Base-by-base conservation (phyloP, 2,329 filamentous ascomycete genomes). In the Aspergillus caelatus region DNA sequence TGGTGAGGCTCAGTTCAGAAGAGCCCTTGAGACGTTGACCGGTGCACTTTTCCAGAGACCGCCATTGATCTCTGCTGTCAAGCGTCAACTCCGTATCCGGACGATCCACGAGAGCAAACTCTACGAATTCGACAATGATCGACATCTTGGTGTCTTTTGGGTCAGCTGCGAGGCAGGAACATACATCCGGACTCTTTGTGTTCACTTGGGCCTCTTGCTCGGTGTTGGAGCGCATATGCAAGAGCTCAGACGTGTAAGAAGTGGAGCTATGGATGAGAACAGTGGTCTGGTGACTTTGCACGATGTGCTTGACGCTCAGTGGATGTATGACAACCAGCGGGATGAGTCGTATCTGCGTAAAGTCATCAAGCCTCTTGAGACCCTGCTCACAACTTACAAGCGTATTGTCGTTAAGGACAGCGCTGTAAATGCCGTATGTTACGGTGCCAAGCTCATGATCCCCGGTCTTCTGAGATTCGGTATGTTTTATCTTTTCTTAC, bases 381-480 rank as follows among this genome's bases (percentile, higher is more conserved):
- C 90, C 62, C 89, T 99, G 57, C 87, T 99, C 71, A 93, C 90
- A 46, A 89, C 89, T 60, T 98, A 98, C 86, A 98, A 98, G 88
- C 89, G 95, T 76, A 89, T 99, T 69, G 94, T 99, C 28, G 94
- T 99, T 76, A 99, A 99, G 88, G 95, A 96, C 79, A 94, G 90
- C 73, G 92, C 92, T 32, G 94, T 99, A 73, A 98, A 97, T 78
- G 95, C 95, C 64, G 93, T 99, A 62, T 97, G 94, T 86, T 98
- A 98, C 80, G 95, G 95, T 82, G 95, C 95, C 55, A 98, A 98
- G 85, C 89, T 99, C 68, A 99, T 98, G 95, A 91, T 98, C 81
- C 95, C 95, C 56, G 95, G 95, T 83, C 86, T 99, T 61, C 83
- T 99, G 68, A 89, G 95, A 77, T 98, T 96, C 79, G 91, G 90